These are phyloP conservation scores for Penicillium sp. DNA, from an alignment of 2,329 filamentous ascomycete genomes.

Conservation along the genomic window DNA sequence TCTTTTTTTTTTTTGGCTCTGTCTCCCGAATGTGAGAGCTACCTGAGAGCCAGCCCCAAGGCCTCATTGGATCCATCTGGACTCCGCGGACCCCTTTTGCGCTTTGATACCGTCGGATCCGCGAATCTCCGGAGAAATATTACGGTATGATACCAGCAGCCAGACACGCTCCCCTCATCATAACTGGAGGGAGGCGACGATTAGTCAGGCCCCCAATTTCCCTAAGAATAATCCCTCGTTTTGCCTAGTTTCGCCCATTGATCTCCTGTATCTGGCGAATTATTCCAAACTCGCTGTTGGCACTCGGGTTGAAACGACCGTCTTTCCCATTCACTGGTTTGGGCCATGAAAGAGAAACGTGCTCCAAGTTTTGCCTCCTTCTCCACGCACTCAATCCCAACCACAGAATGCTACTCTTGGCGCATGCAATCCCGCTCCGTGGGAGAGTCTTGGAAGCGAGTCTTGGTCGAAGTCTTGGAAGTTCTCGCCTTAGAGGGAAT, in stretches of 20 bases:
- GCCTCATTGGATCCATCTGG: no score
- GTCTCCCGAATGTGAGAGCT: not conserved
- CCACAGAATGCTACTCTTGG: not conserved
- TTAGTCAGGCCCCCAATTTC: not conserved
- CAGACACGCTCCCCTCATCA: not conserved
- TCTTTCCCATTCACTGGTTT: not conserved
- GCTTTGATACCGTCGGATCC: not conserved
- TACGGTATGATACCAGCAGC: not conserved
- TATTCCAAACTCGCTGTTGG: not conserved
- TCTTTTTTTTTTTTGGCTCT: not conserved
- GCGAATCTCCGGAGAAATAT: not conserved
- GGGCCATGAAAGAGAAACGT: not conserved
- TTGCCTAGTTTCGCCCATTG: not conserved
- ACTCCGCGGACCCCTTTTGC: not conserved
- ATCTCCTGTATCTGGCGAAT: not conserved
- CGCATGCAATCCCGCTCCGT: not conserved
- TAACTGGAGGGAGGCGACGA: not conserved
- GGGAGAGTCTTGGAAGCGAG: not conserved
- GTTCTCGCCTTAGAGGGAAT: not conserved
- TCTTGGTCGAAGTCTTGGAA: constrained; percentile 2
- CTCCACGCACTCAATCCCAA: not conserved
- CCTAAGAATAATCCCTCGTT: not conserved
- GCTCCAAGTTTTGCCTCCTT: not conserved
- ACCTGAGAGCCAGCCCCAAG: not conserved
- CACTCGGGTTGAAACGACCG: not conserved